Evolutionary conservation across 2,329 filamentous ascomycete species (phyloP).

Genomic region (Cladosporium sp.): DNA sequence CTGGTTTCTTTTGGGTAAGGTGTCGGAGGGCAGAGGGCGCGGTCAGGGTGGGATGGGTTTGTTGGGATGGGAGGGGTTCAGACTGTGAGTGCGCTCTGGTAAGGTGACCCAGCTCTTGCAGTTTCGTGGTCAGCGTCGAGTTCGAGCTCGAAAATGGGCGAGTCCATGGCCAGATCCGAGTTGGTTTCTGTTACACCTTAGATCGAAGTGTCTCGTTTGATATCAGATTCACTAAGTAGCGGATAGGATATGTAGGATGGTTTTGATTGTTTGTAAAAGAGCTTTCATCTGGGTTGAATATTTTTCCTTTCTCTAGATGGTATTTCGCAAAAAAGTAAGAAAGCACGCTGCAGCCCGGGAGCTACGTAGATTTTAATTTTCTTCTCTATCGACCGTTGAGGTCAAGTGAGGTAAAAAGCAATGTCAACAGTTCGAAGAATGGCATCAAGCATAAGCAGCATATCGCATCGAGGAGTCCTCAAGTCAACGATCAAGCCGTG

Average conservation of each 20-base stretch:
- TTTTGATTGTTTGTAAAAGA: background rate
- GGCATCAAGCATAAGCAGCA: background rate
- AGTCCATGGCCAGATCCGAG: too few relatives aligned
- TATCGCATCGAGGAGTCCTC: background rate
- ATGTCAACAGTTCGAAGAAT: background rate
- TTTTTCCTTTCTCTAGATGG: constrained; percentile 1
- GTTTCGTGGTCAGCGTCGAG: too few relatives aligned
- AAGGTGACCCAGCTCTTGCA: too few relatives aligned
- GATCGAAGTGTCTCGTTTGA: too few relatives aligned
- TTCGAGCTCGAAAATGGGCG: too few relatives aligned
- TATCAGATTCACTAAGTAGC: too few relatives aligned
- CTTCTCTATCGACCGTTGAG: background rate
- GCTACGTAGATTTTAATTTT: background rate
- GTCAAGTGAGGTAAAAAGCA: background rate
- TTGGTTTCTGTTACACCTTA: too few relatives aligned
- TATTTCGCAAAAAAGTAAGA: background rate
- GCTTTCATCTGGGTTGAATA: background rate
- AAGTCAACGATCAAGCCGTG: background rate
- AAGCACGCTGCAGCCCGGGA: background rate
- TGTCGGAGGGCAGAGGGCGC: background rate
- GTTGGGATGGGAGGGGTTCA: background rate
- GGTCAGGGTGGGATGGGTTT: background rate
- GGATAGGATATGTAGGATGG: background rate
- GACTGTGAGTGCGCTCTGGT: too few relatives aligned
- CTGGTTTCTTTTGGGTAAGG: background rate